phyloP scores from a whole-genome alignment of 768 basidiomycete genomes.

The Calocybe indica region DNA sequence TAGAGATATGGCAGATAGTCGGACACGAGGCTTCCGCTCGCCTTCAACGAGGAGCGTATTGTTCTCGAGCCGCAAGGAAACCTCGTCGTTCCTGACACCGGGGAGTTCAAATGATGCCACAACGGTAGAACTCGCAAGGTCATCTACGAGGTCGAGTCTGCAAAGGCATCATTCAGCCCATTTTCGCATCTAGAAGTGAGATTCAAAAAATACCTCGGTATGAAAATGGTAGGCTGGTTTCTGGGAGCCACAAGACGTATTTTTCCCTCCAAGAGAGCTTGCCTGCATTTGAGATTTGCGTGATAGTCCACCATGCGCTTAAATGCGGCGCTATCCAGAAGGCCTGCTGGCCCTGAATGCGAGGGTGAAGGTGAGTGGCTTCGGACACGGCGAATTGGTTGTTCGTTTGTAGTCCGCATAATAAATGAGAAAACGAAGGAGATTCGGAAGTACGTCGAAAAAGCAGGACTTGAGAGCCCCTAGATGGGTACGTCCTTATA shows the following conservation, averaged over 20 bases:
- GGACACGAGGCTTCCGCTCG: constrained; percentile 17
- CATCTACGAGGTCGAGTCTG: constrained; percentile 39
- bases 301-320: constrained; percentile 3
- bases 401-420: too few species aligned
- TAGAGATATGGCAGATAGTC: neutral
- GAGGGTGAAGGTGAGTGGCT: neutral
- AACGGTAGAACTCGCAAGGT: constrained; percentile 24
- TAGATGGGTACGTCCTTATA: too few species aligned
- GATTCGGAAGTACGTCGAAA: neutral
- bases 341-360: neutral
- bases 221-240: neutral
- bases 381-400: neutral
- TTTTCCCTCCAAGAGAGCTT: constrained; percentile 4
- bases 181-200: too few species aligned
- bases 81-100: constrained; percentile 31
- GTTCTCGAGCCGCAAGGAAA: constrained; percentile 27
- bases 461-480: too few species aligned
- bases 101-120: constrained; percentile 39
- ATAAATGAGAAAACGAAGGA: neutral
- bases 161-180: neutral
- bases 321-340: neutral
- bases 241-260: constrained; percentile 1
- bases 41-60: constrained; percentile 29
- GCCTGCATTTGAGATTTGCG: neutral
- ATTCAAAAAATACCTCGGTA: too few species aligned